phyloP scores from a whole-genome alignment of 192 early-diverging fungal species.

The Backusella tuberculispora region DNA sequence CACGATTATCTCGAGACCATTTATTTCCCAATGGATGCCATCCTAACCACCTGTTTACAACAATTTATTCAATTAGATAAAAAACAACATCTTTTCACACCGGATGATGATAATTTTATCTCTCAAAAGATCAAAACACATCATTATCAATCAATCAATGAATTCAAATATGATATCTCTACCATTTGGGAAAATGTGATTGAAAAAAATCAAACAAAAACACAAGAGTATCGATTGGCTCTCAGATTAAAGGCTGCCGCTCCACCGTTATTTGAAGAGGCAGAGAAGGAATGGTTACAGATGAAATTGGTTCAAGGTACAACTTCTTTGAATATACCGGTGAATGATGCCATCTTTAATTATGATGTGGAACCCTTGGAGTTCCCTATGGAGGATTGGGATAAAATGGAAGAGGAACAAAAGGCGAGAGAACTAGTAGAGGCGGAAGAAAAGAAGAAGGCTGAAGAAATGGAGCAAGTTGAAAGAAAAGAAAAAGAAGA shows the following conservation, averaged over 20 bases:
- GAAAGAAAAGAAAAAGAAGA: neutral
- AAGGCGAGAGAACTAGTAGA: neutral
- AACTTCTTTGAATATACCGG: conserved; percentile 34
- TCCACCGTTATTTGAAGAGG: conserved; percentile 42
- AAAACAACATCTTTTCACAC: conserved; percentile 32
- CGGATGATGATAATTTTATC: conserved; percentile 75
- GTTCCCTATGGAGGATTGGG: neutral
- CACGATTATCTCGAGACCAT: conserved; percentile 67
- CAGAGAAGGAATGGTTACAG: conserved; percentile 47
- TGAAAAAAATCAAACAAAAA: conserved; percentile 73
- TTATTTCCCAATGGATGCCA: conserved; percentile 70
- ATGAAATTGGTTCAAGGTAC: neutral
- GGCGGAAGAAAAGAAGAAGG: neutral
- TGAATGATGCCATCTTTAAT: conserved; percentile 56
- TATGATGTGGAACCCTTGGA: conserved; percentile 29
- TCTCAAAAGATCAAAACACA: conserved; percentile 56
- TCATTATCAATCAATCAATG: conserved; percentile 58
- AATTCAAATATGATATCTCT: conserved; percentile 62
- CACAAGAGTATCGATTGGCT: conserved; percentile 68
- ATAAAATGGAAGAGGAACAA: neutral
- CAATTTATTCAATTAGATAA: conserved; percentile 56
- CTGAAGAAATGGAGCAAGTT: neutral
- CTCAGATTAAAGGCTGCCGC: conserved; percentile 50
- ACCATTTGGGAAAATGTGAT: conserved; percentile 76
- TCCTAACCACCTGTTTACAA: conserved; percentile 65